Evolutionary conservation across 176 grass and related monocot genomes (phyloP).

Genomic region (Cocos nucifera): DNA sequence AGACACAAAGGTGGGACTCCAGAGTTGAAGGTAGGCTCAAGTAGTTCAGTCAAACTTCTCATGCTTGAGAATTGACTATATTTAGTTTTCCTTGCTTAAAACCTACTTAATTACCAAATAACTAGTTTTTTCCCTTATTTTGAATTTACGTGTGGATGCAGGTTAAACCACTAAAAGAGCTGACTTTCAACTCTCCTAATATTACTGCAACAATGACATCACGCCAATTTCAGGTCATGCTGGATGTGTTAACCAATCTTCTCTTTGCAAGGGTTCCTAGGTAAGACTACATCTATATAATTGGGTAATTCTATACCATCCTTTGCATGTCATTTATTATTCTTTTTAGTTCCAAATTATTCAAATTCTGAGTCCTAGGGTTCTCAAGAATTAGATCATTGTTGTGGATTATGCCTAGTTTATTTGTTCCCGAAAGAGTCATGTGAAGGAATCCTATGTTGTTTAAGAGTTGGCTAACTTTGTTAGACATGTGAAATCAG

Average conservation of each 20-base stretch:
- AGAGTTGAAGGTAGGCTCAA: constrained; percentile 63
- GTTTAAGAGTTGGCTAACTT: too few relatives aligned
- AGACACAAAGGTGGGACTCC: constrained; percentile 86
- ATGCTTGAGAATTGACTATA: background rate
- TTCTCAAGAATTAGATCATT: too few relatives aligned
- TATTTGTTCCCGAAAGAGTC: too few relatives aligned
- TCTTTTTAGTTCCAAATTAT: too few relatives aligned
- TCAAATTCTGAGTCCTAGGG: too few relatives aligned
- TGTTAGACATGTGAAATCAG: too few relatives aligned
- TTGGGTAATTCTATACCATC: too few relatives aligned
- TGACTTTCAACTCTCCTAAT: constrained; percentile 88
- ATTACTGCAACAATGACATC: constrained; percentile 94
- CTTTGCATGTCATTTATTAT: too few relatives aligned
- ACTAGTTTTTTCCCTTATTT: constrained; percentile 23
- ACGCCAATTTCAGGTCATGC: constrained; percentile 94
- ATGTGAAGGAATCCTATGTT: too few relatives aligned
- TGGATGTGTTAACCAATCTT: constrained; percentile 95
- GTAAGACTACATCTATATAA: constrained; percentile 23
- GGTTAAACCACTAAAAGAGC: constrained; percentile 94
- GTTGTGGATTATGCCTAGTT: too few relatives aligned
- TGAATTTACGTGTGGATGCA: constrained; percentile 28
- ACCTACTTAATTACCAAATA: constrained; percentile 6
- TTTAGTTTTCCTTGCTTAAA: constrained; percentile 7
- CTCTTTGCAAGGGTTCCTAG: constrained; percentile 78
- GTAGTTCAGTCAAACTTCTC: background rate